Base-by-base conservation (phyloP, 2,329 filamentous ascomycete species). In the Graphilbum ipis-grandicollis region DNA sequence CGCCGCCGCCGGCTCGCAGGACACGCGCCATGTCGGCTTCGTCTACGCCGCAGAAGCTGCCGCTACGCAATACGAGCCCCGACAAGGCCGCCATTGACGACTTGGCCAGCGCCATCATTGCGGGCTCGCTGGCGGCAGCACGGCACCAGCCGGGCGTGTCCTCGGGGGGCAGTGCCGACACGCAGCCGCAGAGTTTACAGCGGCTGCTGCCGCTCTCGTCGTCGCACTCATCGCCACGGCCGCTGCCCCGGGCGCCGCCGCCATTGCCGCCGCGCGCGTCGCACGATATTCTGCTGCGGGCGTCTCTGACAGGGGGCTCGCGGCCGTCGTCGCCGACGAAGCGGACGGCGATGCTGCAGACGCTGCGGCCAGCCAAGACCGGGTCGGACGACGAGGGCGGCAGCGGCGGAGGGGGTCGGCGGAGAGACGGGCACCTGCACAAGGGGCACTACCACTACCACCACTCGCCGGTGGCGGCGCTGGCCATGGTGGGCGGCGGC, bases 31-130 rank as follows among this genome's bases (percentile, higher is more conserved):
- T n/a, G n/a, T n/a, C n/a, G n/a, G n/a, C n/a, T n/a, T n/a, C n/a
- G n/a, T n/a, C n/a, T n/a, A n/a, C n/a, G n/a, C n/a, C n/a, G 21
- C 21, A 10, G 21, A 17, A 33, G 18, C 14, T 35, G 29, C 29
- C 28, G 8, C 19, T 30, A 23, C 28, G 35, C 19, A 25, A 19
- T 39, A 35, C 44, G 4, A 19, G 10, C 13, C 31, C 35, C 43
- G 10, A 28, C 5, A 49, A 18, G 50, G 55, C 75, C 21, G 66
- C 68, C 1, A 62, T 81, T 9, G 68, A 76, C 40, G 74, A 74
- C 0, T 66, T 86, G 8, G 75, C 79, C 12, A 71, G 72, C 47
- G 81, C 81, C 43, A 83, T 86, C 40, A 68, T 86, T 47, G 80
- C 79, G 2, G 75, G 79, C 2, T 79, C 75, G 19, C 61, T 86